Evolutionary conservation across 2,329 filamentous ascomycete genomes (phyloP), one percentile per base, ranked within the genome.

Genomic region (Acrocalymma vagum): DNA sequence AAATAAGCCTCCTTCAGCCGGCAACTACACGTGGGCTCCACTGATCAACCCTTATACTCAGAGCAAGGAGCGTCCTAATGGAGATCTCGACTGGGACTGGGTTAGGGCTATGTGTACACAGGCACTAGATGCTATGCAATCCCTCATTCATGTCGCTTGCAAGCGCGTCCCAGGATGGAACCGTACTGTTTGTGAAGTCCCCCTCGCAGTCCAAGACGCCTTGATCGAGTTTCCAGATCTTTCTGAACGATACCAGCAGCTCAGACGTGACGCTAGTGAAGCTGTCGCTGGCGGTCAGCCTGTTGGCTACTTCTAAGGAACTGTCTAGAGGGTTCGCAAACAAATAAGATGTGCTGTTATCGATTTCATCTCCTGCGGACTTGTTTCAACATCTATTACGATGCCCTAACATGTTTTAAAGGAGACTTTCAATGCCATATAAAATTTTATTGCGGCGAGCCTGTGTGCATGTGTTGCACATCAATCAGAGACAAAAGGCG

Each of bases 31-130:
- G 4, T 63, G 60, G 60, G 29, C 58, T 5, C 34, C 55, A 4
- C 45, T 63, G 3, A 55, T 63, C 47, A 62, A 63, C 37, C 48
- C 55, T 1, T 53, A 55, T 41, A 60, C 60, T 1, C 60, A 63
- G 38, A 48, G 51, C 9, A 40, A 55, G 3, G 48, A 54, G 42
- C 49, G 53, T 16, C 58, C 57, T 5, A 51, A 53, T 9, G 60
- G 60, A 26, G 34, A 41, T n/a, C 15, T 54, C 10, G 58, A 63
- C 27, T 25, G 35, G 5, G 37, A 31, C 2, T 61, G 48, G 46
- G 38, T 48, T 17, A 35, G 42, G 11, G 47, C 46, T 13, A 45
- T 54, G 24, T 57, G 52, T 22, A 29, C 29, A n/a, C 37, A 42
- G 23, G 44, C 50, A 2, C 30, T 63, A 13, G 45, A 53, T n/a